Percentiles rank a stretch among this genome's conserved stretches.
Evolutionary conservation across 306 rosid genomes (phyloP).

Genomic region (Glycyrrhiza uralensis): DNA sequence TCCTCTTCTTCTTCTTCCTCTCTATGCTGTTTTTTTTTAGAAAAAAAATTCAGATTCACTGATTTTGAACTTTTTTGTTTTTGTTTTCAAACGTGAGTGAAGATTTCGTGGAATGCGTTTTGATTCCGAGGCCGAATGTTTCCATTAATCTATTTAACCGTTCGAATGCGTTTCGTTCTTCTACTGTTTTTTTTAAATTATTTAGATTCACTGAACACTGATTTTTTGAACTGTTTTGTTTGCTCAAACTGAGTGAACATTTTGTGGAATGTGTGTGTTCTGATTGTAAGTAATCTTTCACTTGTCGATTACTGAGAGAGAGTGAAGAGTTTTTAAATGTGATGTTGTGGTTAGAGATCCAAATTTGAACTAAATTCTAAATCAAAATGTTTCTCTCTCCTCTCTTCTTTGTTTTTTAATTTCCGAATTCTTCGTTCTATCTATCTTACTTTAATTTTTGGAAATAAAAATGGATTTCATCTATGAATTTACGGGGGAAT

Average conservation of each 20-base stretch:
- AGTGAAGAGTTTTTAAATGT: not conserved
- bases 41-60: not conserved
- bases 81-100: not conserved
- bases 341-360: not conserved
- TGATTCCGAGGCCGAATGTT: not conserved
- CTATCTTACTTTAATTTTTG: not conserved
- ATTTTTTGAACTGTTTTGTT: constrained; percentile 21
- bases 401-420: not conserved
- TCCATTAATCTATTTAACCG: not conserved
- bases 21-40: not conserved
- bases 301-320: not conserved
- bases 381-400: constrained; percentile 2
- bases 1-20: too few species aligned
- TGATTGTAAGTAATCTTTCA: not conserved
- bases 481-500: not conserved
- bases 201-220: not conserved
- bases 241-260: not conserved
- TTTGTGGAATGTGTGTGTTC: not conserved
- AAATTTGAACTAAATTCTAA: constrained; percentile 2
- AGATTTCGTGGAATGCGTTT: not conserved
- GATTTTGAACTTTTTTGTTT: not conserved
- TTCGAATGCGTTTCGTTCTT: not conserved
- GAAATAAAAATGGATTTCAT: not conserved
- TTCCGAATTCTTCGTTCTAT: not conserved
- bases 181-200: not conserved